Percentiles rank a stretch among this genome's conserved stretches.
phyloP scores from a whole-genome alignment of 192 early-diverging fungal genomes.

The Oehlia diaphana region DNA sequence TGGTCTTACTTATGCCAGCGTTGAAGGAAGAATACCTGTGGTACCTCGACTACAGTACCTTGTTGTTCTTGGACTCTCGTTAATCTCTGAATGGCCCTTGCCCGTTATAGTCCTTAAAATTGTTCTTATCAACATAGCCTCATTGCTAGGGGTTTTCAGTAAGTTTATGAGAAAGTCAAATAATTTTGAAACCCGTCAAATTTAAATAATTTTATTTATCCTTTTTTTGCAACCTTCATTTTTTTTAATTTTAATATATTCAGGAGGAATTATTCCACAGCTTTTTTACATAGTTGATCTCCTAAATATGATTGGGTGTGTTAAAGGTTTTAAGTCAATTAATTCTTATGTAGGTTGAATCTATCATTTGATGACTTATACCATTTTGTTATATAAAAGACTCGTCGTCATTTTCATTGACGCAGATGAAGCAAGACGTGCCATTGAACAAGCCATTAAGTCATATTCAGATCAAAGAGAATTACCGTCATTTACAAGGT shows the following conservation, averaged over 20 bases:
- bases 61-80: not conserved
- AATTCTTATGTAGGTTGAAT: not conserved
- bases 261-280: conserved; percentile 1
- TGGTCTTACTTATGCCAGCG: conserved; percentile 3
- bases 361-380: not conserved
- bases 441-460: conserved; percentile 9
- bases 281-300: conserved; percentile 18
- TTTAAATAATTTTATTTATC: too few relatives aligned
- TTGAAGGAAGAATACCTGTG: conserved; percentile 9
- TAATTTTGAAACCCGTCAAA: not conserved
- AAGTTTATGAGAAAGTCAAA: not conserved
- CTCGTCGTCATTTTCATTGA: conserved; percentile 17
- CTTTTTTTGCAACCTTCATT: too few relatives aligned
- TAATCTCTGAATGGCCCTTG: conserved; percentile 19
- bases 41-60: not conserved
- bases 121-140: not conserved
- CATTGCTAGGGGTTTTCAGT: conserved; percentile 7
- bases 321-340: not conserved
- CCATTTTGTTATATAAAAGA: not conserved
- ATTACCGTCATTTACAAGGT: conserved; percentile 20
- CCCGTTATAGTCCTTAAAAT: conserved; percentile 8
- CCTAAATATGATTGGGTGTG: conserved; percentile 16
- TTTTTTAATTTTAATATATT: not conserved
- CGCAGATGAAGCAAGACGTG: conserved; percentile 14
- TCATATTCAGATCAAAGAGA: conserved; percentile 16